Base-by-base conservation (phyloP, 2,329 filamentous ascomycete genomes). In the Capronia epimyces region DNA sequence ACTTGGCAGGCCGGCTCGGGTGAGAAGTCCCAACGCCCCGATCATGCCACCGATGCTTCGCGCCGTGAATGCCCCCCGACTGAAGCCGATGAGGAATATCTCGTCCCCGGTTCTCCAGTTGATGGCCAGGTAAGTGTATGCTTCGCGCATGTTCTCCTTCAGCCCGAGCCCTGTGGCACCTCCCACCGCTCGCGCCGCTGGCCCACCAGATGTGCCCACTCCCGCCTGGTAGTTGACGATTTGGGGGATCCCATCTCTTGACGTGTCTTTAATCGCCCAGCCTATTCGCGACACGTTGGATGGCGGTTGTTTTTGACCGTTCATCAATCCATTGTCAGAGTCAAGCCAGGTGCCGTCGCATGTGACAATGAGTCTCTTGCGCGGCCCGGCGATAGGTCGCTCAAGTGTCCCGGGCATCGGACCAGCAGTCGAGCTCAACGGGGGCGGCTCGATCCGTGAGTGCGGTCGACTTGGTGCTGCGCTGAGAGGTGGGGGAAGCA, bases 181-280 rank as follows among this genome's bases (percentile, higher is more conserved):
- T 15, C 60, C 58, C 2, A 60, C 51, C 1, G 52, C 45, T 13
- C 53, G 46, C 2, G 59, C 46, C 2, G 58, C 42, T 4, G 37
- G 47, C 0, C 59, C 60, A 3, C 60, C 60, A 16, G 34, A 47
- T n/a, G 65, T 69, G 7, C 69, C 69, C 10, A 71, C 65, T 6
- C 69, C 69, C 10, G 68, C 66, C 43, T 71, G 68, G 50, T 72
- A 72, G 50, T 68, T 70, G 20, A 69, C 64, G 20, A 72, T 66
- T 49, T 72, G 69, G 1, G 66, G 64, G 25, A 67, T 62, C 2
- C 65, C 65, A 39, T 65, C 56, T 29, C 58, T 52, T 29, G 66
- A 66, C 6, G 63, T 63, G 42, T 62, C 60, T 16, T 62, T 63
- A 18, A 71, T 57, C 5, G 66, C 67, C 44, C 68, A 65, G 1